Base-by-base conservation (phyloP, 176 grass and related monocot species). In the Aegilops longissima region DNA sequence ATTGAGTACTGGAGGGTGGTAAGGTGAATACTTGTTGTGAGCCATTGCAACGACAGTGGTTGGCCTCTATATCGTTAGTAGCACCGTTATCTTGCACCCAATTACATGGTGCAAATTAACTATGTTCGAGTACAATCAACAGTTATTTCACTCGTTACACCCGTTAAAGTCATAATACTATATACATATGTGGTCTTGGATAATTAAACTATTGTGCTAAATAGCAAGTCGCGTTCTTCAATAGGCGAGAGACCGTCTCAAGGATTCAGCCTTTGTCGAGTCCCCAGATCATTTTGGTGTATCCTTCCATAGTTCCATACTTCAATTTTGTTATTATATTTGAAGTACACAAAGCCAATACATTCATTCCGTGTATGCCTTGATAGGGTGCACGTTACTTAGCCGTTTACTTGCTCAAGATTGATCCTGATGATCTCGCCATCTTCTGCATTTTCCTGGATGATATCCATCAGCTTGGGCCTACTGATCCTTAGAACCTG, bases 401-500 rank as follows among this genome's bases (percentile, higher is more conserved):
- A 56, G 45, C 39, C 34, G 21, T 23, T 40, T 85, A 89, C 94
- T 67, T 94, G 88, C 8, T 86, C 87, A 80, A 96, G 76, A 61
- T 94, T 96, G 45, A 80, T 69, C 82, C 83, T 88, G 79, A 98
- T 86, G 79, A 76, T 87, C 21, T 78, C 80, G 4, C 88, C 88
- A 8, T 98, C 96, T 30, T 90, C 82, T 84, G 16, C 40, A 23
- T 98, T 96, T 27, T 98, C 87, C 66, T 83, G 71, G 66, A 98
- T 90, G 79, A 93, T 89, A 21, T 83, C 90, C 88, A 90, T 88
- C 67, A 98, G 81, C 84, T 88, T 91, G 52, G 68, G 62, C 73
- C 88, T 92, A 51, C 88, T 91, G 30, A 98, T 73, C 61, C 88
- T 91, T 0, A 96, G 88, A 84, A 94, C 84, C 80, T 98, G 92